Evolutionary conservation across 176 grass and related monocot genomes (phyloP).

Genomic region (Puccinellia tenuiflora): DNA sequence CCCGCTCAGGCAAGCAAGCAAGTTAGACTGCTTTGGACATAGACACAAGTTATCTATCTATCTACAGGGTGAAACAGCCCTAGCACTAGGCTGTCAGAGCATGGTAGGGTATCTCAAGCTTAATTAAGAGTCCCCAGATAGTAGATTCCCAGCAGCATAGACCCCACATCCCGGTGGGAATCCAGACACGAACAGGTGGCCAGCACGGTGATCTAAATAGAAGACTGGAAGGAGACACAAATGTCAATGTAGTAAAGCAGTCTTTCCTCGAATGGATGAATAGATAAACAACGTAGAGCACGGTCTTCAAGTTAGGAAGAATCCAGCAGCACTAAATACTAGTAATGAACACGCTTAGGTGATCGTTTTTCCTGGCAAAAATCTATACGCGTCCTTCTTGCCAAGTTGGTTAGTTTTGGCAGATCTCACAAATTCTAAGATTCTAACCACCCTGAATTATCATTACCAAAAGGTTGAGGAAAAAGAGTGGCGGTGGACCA

Average conservation of each 20-base stretch:
- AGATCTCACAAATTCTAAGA: not conserved
- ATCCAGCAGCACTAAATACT: slow-evolving; percentile 2
- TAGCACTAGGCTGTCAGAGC: not conserved
- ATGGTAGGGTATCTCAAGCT: not conserved
- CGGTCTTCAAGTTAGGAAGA: not conserved
- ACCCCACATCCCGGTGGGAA: slow-evolving; percentile 11
- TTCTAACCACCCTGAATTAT: not conserved
- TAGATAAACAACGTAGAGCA: not conserved
- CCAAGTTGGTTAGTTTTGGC: not conserved
- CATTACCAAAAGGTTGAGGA: not conserved
- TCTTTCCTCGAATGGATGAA: not conserved
- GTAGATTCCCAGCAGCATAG: not conserved
- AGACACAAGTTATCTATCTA: slow-evolving; percentile 3
- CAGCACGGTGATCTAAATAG: slow-evolving; percentile 13
- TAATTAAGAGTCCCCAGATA: slow-evolving; percentile 1
- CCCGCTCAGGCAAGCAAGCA: slow-evolving; percentile 27
- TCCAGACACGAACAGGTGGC: not conserved
- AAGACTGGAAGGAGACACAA: not conserved
- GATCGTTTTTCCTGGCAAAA: not conserved
- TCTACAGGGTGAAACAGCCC: not conserved
- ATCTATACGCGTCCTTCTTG: not conserved
- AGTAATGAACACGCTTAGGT: not conserved
- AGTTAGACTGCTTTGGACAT: not conserved
- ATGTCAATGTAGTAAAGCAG: slow-evolving; percentile 9
- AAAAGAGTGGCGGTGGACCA: not conserved